Conservation (phyloP, 1,139 yeast genomes). For the Blastobotrys petasosporus region DNA sequence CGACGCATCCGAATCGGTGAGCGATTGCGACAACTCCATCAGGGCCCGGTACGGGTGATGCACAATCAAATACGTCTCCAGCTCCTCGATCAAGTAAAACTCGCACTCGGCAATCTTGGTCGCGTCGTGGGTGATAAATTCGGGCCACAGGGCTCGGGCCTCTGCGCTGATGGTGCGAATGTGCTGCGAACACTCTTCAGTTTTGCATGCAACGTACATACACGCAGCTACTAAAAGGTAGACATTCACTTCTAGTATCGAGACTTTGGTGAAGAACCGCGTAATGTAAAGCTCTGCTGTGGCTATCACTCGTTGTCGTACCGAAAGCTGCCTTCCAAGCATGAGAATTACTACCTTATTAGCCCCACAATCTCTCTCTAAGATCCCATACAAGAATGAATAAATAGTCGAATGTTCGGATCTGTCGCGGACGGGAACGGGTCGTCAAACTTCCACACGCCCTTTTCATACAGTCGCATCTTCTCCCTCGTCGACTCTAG, state of each 20-base stretch:
- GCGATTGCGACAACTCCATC: constrained; percentile 48
- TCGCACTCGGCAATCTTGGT: constrained; percentile 95
- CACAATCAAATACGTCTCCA: constrained; percentile 70
- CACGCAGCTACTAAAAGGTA: constrained; percentile 80
- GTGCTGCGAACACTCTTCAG: constrained; percentile 94
- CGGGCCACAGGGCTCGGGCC: constrained; percentile 92
- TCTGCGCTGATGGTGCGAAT: constrained; percentile 77
- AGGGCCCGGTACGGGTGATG: constrained; percentile 87
- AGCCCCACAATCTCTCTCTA: constrained; percentile 2
- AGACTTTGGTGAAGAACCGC: constrained; percentile 66
- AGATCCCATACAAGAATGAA: constrained; percentile 33
- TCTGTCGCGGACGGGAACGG: constrained; percentile 26
- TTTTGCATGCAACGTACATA: constrained; percentile 83
- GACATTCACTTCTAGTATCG: constrained; percentile 73
- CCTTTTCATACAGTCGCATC: constrained; percentile 27
- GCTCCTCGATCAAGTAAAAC: constrained; percentile 84
- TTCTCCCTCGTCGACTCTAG: constrained; percentile 39
- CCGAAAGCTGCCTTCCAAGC: constrained; percentile 68
- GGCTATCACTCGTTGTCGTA: constrained; percentile 78
- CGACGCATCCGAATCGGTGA: constrained; percentile 34
- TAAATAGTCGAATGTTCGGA: constrained; percentile 39
- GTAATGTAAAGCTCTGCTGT: constrained; percentile 82
- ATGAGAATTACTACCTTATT: constrained; percentile 59
- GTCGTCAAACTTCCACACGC: constrained; percentile 8
- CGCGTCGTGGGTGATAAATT: constrained; percentile 84